phyloP scores from a whole-genome alignment of 2,329 filamentous ascomycete genomes.

The Boeremia exigua region DNA sequence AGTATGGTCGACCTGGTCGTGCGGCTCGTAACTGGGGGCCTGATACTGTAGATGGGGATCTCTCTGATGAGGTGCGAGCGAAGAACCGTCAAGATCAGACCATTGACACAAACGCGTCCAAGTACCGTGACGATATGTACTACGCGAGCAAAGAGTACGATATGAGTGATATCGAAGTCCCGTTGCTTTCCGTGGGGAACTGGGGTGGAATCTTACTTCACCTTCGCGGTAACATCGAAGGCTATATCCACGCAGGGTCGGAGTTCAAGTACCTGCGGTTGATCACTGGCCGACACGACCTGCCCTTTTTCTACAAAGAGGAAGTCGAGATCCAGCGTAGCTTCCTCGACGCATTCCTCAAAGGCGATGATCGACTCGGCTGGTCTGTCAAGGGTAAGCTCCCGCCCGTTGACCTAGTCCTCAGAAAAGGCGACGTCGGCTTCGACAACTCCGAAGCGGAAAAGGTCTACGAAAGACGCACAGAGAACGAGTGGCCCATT shows the following conservation, averaged over 20 bases:
- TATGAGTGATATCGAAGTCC: conserved; percentile 70
- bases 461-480: conserved; percentile 60
- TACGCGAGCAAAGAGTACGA: conserved; percentile 71
- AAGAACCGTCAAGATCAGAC: conserved; percentile 54
- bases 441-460: conserved; percentile 70
- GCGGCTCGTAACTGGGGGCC: conserved; percentile 60
- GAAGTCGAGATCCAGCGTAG: conserved; percentile 71
- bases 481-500: conserved; percentile 71
- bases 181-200: conserved; percentile 70
- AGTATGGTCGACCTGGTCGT: conserved; percentile 66
- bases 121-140: conserved; percentile 68
- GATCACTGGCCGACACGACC: conserved; percentile 72
- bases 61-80: conserved; percentile 59
- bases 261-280: conserved; percentile 72
- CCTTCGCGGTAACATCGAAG: conserved; percentile 71
- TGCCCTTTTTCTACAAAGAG: conserved; percentile 74
- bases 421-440: conserved; percentile 71
- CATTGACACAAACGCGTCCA: conserved; percentile 49
- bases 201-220: conserved; percentile 75
- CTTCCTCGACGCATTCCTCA: conserved; percentile 75
- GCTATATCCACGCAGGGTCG: conserved; percentile 68
- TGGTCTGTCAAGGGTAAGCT: conserved; percentile 66
- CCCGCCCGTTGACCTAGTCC: conserved; percentile 64
- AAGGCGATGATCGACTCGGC: conserved; percentile 67
- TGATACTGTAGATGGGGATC: conserved; percentile 64